Evolutionary conservation across 352 stramenopile species (phyloP).

Genomic region (Blastocystis sp.): DNA sequence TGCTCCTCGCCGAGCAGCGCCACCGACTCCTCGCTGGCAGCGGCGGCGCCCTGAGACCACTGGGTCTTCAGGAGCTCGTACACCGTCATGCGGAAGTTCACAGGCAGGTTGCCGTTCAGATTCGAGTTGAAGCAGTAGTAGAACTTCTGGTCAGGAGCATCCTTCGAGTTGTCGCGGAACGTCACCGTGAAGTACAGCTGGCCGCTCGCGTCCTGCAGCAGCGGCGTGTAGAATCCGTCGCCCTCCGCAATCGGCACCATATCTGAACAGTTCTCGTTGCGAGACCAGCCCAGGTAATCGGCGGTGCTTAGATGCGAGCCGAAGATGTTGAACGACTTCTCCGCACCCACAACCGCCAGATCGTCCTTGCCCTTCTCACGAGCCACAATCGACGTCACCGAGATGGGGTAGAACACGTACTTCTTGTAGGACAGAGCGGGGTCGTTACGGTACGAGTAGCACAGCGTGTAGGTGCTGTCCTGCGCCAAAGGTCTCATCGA

Average conservation of each 20-base stretch:
- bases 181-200: neutral
- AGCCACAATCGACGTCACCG: neutral
- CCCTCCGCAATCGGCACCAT: slow-evolving; percentile 43
- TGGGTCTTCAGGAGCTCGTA: slow-evolving; percentile 23
- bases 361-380: neutral
- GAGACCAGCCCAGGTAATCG: slow-evolving; percentile 27
- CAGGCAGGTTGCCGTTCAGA: slow-evolving; percentile 36
- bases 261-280: neutral
- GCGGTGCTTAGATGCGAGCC: slow-evolving; percentile 4
- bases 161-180: slow-evolving; percentile 30
- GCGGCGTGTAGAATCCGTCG: slow-evolving; percentile 11
- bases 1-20: neutral
- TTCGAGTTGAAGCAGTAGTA: slow-evolving; percentile 24
- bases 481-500: neutral
- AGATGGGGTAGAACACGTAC: slow-evolving; percentile 36
- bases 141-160: neutral
- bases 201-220: neutral
- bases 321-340: slow-evolving; percentile 23
- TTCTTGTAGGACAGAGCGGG: neutral
- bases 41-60: slow-evolving; percentile 14
- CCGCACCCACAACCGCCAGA: slow-evolving; percentile 16
- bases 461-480: neutral
- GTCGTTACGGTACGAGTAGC: neutral
- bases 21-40: neutral
- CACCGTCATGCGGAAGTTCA: slow-evolving; percentile 4